Percentiles rank a stretch among this genome's conserved stretches.
These are phyloP conservation scores for Poa annua DNA, from an alignment of 176 grass and related monocot species.

Conservation along the genomic window DNA sequence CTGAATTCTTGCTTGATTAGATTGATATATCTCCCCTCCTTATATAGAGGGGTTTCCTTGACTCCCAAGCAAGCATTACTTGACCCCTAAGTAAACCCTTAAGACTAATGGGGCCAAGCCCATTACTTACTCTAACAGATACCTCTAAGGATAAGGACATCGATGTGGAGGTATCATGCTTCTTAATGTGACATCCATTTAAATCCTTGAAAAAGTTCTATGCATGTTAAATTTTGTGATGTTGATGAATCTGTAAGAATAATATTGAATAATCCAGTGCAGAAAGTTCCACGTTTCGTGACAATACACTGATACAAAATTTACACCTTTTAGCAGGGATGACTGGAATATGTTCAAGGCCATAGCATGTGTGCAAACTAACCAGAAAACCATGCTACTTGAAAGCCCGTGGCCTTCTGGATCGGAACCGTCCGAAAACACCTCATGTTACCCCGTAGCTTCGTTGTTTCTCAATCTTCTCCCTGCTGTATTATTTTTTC, in stretches of 20 bases:
- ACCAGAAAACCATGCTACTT: neutral
- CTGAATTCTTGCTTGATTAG: too few relatives aligned
- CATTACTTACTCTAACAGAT: too few relatives aligned
- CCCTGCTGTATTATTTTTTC: neutral
- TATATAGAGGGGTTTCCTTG: too few relatives aligned
- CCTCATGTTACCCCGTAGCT: neutral
- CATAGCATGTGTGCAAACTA: neutral
- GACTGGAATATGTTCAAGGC: neutral
- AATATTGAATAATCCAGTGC: neutral
- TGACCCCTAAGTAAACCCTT: too few relatives aligned
- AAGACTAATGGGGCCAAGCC: too few relatives aligned
- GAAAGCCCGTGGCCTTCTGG: neutral
- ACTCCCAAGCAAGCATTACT: too few relatives aligned
- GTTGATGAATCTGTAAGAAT: neutral
- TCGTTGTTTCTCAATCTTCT: neutral
- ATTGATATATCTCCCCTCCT: too few relatives aligned
- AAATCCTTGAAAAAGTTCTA: slow-evolving; percentile 4
- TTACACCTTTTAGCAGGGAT: slow-evolving; percentile 25
- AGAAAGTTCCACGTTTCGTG: neutral
- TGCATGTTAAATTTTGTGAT: neutral
- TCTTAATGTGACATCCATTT: neutral
- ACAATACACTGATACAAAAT: neutral
- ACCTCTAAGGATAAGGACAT: slow-evolving; percentile 39
- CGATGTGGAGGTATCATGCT: slow-evolving; percentile 44
- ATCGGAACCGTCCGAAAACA: neutral